Evolutionary conservation across 805 yeast species (phyloP), one percentile per base, ranked within the genome.

Genomic region (Nakazawaea holstii): DNA sequence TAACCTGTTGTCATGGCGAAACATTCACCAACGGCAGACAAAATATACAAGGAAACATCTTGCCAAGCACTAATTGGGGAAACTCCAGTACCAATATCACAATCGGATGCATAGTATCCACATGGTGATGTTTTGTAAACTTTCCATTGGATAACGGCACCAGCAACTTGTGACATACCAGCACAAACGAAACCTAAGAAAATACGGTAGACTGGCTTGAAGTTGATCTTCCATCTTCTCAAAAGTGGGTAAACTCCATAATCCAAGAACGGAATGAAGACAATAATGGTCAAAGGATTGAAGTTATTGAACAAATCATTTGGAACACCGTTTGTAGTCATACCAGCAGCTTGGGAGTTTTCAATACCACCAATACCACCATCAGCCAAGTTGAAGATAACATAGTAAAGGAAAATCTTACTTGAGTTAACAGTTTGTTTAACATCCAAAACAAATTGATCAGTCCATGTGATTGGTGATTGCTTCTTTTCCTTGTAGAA

Each of bases 291-390:
- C 50, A 77, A 66, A 39, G 79, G 80, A 54, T 77, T 77, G 64
- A 77, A 75, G 56, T 75, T 76, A 52, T 65, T 70, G 64, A 76
- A 73, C 55, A 77, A 68, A 66, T 77, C 82, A 55, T 77, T 77
- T 50, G 81, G 81, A 54, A 77, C 77, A 41, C 79, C 78, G 31
- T 73, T 63, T 29, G 74, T 64, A 9, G 69, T 59, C 81, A 77
- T 74, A 29, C 77, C 68, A 51, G 77, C 79, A 41, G 80, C 79
- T 59, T 76, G 80, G 3, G 79, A 72, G 49, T 70, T 74, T 56
- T 72, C 77, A 11, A 61, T 52, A 36, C 73, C 62, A 29, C 78
- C 78, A 55, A 75, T 65, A 52, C 80, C 80, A 49, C 71, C 64
- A 57, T 76, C 79, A 50, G 73, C 71, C 45, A 66, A 52, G 53